These are phyloP conservation scores for Berkeleyomyces rouxiae DNA, from an alignment of 2,329 filamentous ascomycete species.

Conservation along the genomic window DNA sequence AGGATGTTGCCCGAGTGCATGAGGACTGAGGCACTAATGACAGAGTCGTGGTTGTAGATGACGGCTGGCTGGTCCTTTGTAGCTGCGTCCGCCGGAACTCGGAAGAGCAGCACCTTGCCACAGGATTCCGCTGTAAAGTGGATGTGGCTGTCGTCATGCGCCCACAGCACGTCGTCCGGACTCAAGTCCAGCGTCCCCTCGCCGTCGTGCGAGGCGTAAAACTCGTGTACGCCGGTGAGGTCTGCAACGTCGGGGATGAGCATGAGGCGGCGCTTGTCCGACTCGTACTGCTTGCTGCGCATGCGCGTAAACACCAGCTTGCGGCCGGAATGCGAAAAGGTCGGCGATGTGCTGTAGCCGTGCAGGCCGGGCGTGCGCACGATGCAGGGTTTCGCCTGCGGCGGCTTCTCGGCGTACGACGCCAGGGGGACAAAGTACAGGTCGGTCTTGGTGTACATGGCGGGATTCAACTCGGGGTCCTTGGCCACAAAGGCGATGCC, in stretches of 20 bases:
- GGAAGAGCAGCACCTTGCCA: conserved; percentile 46
- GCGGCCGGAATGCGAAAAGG: conserved; percentile 57
- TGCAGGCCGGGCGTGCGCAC: conserved; percentile 37
- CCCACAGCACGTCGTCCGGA: conserved; percentile 41
- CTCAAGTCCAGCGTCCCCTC: conserved; percentile 43
- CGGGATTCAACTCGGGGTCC: conserved; percentile 52
- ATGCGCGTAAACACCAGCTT: conserved; percentile 65
- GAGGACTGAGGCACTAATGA: conserved; percentile 37
- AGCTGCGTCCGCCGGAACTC: conserved; percentile 35
- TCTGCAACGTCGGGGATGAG: conserved; percentile 44
- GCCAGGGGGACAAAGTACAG: conserved; percentile 55
- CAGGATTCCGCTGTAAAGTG: conserved; percentile 60
- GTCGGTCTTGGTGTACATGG: conserved; percentile 65
- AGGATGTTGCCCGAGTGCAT: conserved; percentile 36
- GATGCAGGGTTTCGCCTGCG: conserved; percentile 26
- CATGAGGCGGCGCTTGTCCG: conserved; percentile 56
- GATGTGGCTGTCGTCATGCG: conserved; percentile 41
- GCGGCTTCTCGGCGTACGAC: conserved; percentile 36
- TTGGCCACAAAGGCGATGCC: conserved; percentile 62
- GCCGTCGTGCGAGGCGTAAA: conserved; percentile 45
- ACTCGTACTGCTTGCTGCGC: conserved; percentile 61
- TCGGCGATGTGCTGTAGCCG: conserved; percentile 49
- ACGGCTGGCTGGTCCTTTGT: conserved; percentile 32
- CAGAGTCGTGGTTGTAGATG: conserved; percentile 36
- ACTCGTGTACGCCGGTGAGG: conserved; percentile 41